Base-by-base conservation (phyloP, 73 alveolate genomes). In the Paramecium bursaria region DNA sequence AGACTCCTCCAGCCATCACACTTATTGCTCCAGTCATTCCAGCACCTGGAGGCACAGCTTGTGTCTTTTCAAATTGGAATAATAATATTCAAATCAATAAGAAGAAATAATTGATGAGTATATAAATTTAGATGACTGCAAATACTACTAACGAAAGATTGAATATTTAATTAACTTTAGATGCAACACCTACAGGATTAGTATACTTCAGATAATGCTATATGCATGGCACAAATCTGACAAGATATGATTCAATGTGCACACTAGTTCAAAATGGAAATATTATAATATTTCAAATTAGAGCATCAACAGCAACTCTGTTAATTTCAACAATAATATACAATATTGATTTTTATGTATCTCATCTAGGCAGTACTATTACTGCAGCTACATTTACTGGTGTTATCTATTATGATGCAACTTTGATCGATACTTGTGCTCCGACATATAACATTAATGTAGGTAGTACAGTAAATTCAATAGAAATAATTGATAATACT, bases 291-390 rank as follows among this genome's bases (percentile, higher is more conserved):
- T 67, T 67, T 67, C 29, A 35, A 67, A 25, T 67, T 25, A 17
- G 82, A 9, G 44, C 46, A 15, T 4, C 33, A 21, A 21, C 19
- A 10, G 15, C 55, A 67, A 47, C 33, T 19, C 55, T 67, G 11
- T 67, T 67, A 67, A 67, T 5, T 21, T 17, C 22, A 4, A 25
- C 17, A 19, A 67, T 57, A 21, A 47, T 21, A 21, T 67, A 67
- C 44, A 14, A 14, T 21, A 19, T 67, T 35, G 82, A 67, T 11
- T 67, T 67, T 42, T 67, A 17, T 14, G 11, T 67, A 14, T 33
- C 82, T 33, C 82, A 67, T 67, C 21, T 19, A 35, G 82, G 82
- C 17, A 47, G 35, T 39, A 67, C 82, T 21, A 67, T 67, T 5
- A 19, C 53, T 4, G 55, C 82, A 2, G 22, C 27, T 5, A 67